Evolutionary conservation across 495 filamentous ascomycete genomes (phyloP), one percentile per base, ranked within the genome.

Genomic region (Xylaria flabelliformis): DNA sequence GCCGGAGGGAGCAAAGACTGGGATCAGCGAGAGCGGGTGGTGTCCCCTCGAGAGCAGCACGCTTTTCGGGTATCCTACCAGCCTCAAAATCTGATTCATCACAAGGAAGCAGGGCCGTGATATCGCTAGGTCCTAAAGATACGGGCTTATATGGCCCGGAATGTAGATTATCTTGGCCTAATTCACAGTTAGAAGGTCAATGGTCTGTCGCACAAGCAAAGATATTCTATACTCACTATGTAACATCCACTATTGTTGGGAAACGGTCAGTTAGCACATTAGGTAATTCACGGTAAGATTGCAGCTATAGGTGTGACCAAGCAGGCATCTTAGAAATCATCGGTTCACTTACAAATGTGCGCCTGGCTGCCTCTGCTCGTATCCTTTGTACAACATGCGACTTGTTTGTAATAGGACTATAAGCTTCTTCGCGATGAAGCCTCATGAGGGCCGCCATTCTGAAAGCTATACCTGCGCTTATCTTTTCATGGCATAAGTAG

Each of bases 371-470:
- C 67, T 86, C 84, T 4, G 82, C 82, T 8, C 79, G 64, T 32
- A 85, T 67, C 55, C 77, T 69, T 53, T 78, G 76, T 55, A 71
- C 73, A 39, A 85, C 74, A n/a, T 81, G 74, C 36, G 84, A 83
- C 44, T 78, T 73, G 17, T 77, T 81, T 15, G 81, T 80, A 29
- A 77, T 73, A 12, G 83, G 71, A 13, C 70, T 73, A 51, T 88
- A 88, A 0, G 85, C 85, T 67, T 88, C 85, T 68, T 88, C 85
- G 46, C 85, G 75, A 70, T 88, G 85, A 10, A 88, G 79, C 48
- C 82, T 80, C 77, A 87, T 79, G 67, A 88, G 67, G 5, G 83
- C 84, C 2, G 85, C 85, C 80, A 88, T 85, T 56, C 84, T 77
- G 68, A 87, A 84, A 4, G 85, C 82, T 55, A 88, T 82, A 17